A percentile compares a stretch with the other conserved stretches of the same genome.
Conservation (phyloP, 768 basidiomycete genomes). For the Naganishia vaughanmartiniae region DNA sequence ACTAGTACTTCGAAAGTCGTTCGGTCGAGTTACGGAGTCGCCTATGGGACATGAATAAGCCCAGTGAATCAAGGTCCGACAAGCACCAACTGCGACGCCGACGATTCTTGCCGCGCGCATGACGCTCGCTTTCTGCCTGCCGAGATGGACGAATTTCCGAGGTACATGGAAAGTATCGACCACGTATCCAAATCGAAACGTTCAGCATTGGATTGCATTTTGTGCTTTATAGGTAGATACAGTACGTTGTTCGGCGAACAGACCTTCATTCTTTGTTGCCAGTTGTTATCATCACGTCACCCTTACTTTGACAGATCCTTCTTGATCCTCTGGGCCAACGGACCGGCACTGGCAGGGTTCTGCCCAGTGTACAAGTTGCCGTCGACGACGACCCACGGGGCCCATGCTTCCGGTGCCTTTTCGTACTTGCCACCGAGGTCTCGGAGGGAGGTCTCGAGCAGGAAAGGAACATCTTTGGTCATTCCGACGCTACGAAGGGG, state of each 20-base stretch:
- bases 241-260: neutral
- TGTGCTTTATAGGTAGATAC: neutral
- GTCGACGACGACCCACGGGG: constrained; percentile 54
- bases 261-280: neutral
- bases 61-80: no score
- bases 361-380: constrained; percentile 60
- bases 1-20: no score
- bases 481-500: constrained; percentile 27
- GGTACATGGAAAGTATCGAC: no score
- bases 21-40: no score
- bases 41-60: no score
- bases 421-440: constrained; percentile 55
- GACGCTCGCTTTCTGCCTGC: no score
- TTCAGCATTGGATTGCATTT: no score
- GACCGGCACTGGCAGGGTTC: constrained; percentile 67
- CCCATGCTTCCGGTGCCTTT: constrained; percentile 62
- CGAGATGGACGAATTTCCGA: no score
- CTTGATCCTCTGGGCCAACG: constrained; percentile 61
- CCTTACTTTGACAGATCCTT: constrained; percentile 54
- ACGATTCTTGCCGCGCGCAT: no score
- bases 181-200: no score
- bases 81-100: no score
- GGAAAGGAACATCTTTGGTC: constrained; percentile 64
- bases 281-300: neutral
- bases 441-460: constrained; percentile 53